Percentiles rank a stretch among this genome's conserved stretches.
Conservation (phyloP, 148 eudicot species). For the Cornus controversa region DNA sequence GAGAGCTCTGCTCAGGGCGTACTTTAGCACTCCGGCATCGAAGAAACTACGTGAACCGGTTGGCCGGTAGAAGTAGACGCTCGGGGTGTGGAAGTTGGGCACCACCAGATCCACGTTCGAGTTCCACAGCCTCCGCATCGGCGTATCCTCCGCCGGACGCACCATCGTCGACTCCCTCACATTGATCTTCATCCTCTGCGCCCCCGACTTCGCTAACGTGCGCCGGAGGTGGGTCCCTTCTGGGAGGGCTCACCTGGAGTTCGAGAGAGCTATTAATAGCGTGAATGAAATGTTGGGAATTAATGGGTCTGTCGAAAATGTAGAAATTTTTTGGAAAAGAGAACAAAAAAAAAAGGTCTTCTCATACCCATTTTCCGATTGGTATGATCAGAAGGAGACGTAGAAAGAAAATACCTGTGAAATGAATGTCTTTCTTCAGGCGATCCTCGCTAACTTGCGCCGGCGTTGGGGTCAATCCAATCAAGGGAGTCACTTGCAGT, state of each 20-base stretch:
- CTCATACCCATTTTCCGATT: no score
- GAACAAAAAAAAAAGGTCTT: no score
- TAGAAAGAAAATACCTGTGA: no score
- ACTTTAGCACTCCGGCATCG: constrained; percentile 25
- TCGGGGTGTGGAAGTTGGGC: constrained; percentile 35
- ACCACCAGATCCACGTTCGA: constrained; percentile 45
- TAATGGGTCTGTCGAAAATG: background rate
- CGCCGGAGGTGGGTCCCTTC: background rate
- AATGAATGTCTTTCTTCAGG: no score
- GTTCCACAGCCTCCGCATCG: constrained; percentile 32
- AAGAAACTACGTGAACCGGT: constrained; percentile 32
- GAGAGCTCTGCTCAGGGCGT: constrained; percentile 34
- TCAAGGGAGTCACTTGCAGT: no score
- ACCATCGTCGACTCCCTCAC: constrained; percentile 39
- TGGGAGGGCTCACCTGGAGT: background rate
- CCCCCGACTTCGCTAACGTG: background rate
- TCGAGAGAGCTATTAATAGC: no score
- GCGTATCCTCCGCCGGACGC: constrained; percentile 39
- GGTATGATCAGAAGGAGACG: no score
- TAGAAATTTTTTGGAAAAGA: no score
- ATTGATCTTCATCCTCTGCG: constrained; percentile 27
- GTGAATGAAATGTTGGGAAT: background rate
- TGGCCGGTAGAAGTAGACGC: constrained; percentile 47
- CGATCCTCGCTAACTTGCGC: no score
- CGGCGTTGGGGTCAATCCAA: no score